Evolutionary conservation across 257 asterid genomes (phyloP).

Genomic region (Salvia miltiorrhiza): DNA sequence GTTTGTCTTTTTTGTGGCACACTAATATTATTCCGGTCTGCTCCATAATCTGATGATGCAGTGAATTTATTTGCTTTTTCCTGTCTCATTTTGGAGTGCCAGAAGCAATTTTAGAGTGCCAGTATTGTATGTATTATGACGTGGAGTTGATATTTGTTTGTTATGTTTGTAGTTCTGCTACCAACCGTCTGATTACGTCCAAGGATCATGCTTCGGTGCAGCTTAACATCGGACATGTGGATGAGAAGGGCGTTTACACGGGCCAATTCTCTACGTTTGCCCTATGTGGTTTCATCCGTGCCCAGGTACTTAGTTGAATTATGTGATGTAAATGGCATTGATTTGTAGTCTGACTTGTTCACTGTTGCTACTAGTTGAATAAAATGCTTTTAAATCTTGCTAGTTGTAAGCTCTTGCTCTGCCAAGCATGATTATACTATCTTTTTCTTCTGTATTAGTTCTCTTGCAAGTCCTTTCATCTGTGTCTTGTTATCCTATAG

Average conservation of each 20-base stretch:
- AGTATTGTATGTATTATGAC: not conserved
- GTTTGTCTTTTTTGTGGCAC: not conserved
- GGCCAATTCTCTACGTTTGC: constrained; percentile 76
- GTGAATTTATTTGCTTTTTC: not conserved
- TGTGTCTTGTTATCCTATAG: too few species aligned
- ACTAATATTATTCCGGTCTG: not conserved
- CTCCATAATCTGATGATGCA: not conserved
- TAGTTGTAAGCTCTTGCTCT: not conserved
- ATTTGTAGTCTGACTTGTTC: not conserved
- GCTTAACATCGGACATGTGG: constrained; percentile 73
- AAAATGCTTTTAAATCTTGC: not conserved
- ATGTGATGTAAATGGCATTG: not conserved
- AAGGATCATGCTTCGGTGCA: constrained; percentile 93
- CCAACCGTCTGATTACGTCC: constrained; percentile 82
- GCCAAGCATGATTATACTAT: not conserved
- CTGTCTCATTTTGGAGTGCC: not conserved
- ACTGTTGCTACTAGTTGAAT: not conserved
- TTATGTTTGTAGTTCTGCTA: constrained; percentile 61
- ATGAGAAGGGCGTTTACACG: constrained; percentile 63
- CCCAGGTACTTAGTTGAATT: constrained; percentile 44
- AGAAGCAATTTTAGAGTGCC: not conserved
- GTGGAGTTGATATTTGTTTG: not conserved
- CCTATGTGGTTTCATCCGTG: constrained; percentile 82
- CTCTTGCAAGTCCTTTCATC: too few species aligned
- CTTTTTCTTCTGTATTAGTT: not conserved